Evolutionary conservation across 2,329 filamentous ascomycete species (phyloP), one percentile per base, ranked within the genome.

Genomic region (Trematosphaeria pertusa): DNA sequence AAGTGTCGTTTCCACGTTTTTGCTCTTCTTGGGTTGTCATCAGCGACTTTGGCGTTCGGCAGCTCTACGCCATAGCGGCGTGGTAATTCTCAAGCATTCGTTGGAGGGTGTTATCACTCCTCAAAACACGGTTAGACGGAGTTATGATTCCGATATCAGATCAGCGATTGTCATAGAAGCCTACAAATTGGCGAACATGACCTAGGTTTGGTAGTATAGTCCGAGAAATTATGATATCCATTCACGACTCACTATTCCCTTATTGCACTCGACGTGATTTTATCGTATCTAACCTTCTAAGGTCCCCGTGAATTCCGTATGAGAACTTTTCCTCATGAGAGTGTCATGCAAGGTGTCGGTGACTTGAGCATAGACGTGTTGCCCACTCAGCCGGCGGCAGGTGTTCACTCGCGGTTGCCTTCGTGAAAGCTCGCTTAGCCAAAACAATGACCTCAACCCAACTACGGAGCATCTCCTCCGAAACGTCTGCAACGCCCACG

Each of bases 21-120:
- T n/a, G n/a, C n/a, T 49, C 32, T 34, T 47, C 48, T 49, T 37
- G 30, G 36, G 40, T 17, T 43, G 33, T 31, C 45, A 49, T 61
- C 51, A 58, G 59, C 58, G 59, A 61, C 54, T 64, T 56, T 44
- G 66, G 66, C 64, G 64, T 70, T 70, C 57, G 57, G 50, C 43
- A 58, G 54, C 54, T 61, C 33, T 46, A 56, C 47, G 42, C 48
- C 38, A 40, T 33, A 33, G 40, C 37, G 57, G 59, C 43, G 59
- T 62, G 60, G 56, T 65, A 61, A 46, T 56, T 50, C 58, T 59
- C 48, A 40, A 56, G 59, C 64, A 50, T 61, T 70, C 62, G 55
- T 56, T 68, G 57, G 43, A 47, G 44, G 49, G 54, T 45, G 56
- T 58, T 45, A 43, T 15, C 43, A 56, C 48, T 56, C 55, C 55